Evolutionary conservation across 371 early-diverging fungal genomes (phyloP), one percentile per base, ranked within the genome.

Genomic region (Coemansia sp.): DNA sequence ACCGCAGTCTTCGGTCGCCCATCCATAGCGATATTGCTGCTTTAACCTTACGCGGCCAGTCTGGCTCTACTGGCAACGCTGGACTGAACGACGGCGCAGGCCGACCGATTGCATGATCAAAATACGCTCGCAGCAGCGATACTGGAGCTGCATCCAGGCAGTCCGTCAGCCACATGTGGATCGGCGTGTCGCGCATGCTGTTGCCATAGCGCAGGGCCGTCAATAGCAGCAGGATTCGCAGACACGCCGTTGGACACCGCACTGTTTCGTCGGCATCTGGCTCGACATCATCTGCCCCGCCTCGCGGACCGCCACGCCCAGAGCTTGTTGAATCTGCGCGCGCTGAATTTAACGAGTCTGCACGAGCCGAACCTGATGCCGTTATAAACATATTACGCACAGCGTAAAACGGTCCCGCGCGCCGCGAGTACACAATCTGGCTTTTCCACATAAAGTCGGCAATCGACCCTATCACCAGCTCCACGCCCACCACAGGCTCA

Each of bases 91-190:
- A 62, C 6, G 78, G 65, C 16, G 63, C 26, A 10, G 35, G 47
- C 8, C 26, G 10, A 3, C 32, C 32, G 10, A 77, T 32, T 16
- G 57, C 32, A 3, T 35, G 11, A 3, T 45, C 55, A 59, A 65
- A 70, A 55, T 63, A 68, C 31, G 9, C 11, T 41, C 30, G 45
- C 56, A 62, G 48, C 41, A 72, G 36, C 3, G 36, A 26, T 31
- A 26, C 30, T 13, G 68, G 67, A 16, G 70, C 62, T 2, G 43
- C 26, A 49, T 67, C 64, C 5, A 71, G 54, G 39, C 62, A 65
- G 42, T 77, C 77, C 0, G 79, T 74, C 39, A 77, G 55, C 77
- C 77, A 77, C 58, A 59, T 62, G 50, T 77, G 56, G 31, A 77
- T 70, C 5, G 77, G 77, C 41, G 77, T 78, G n/a, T 66, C 62